Evolutionary conservation across 805 yeast genomes (phyloP), one percentile per base, ranked within the genome.

Genomic region (Schizosaccharomyces osmophilus): DNA sequence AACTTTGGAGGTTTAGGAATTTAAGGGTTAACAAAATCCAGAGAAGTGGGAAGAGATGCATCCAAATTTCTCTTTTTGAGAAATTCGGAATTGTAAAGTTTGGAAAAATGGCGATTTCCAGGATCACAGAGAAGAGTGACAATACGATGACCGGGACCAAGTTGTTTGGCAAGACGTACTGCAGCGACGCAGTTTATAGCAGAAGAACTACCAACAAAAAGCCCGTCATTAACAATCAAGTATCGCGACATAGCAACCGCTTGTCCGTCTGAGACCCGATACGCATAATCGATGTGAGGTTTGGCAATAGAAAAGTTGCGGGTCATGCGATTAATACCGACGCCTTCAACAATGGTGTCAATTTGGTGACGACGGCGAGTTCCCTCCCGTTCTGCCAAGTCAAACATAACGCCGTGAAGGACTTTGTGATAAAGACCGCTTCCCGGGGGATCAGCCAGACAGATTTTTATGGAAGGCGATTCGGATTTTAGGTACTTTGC

Each of bases 381-480:
- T 0, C 98, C 98, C 72, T 90, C 98, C 65, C 79, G 82, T 71
- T 90, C 98, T 6, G 80, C 88, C 1, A 76, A 65, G 67, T 89
- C 95, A 70, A 87, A 90, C 97, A 93, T 88, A 2, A 90, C 97
- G 1, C 97, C 97, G 68, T 74, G 81, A 67, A 86, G 86, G 61
- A 90, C 80, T 63, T 95, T 74, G 72, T 90, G 87, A 68, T 78
- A 85, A 64, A 93, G 78, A 0, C 98, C 98, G 17, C 93, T 83
- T 0, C 98, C 98, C 68, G 87, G 97, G 0, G 97, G 97, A 71
- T 90, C 98, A 0, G 97, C 95, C 39, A 93, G 73, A 2, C 86
- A 77, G 1, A 84, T 78, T 57, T 72, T 74, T 0, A 84, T 68
- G 0, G 68, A 59, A 0, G 74, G 69, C 19, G 74, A 67, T 45